These are phyloP conservation scores for Coprinopsis marcescibilis DNA, from an alignment of 768 basidiomycete species.

Conservation along the genomic window DNA sequence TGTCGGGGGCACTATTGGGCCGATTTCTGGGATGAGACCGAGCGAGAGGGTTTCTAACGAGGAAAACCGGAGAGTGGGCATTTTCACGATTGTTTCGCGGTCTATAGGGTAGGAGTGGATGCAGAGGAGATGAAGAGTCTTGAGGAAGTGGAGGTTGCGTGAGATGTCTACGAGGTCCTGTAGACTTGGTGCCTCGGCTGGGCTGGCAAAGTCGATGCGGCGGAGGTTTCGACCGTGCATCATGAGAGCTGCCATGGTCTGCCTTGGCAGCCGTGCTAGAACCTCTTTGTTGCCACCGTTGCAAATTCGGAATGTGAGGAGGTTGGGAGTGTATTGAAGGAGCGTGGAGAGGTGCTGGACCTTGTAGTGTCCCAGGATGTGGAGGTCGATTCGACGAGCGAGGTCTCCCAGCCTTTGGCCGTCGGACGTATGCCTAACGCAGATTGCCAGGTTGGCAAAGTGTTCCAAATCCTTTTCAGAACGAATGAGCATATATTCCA, in stretches of 20 bases:
- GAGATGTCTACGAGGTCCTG: slow-evolving; percentile 33
- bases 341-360: slow-evolving; percentile 28
- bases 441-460: slow-evolving; percentile 30
- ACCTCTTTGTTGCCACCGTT: slow-evolving; percentile 19
- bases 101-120: slow-evolving; percentile 30
- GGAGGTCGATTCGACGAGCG: slow-evolving; percentile 38
- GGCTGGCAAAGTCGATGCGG: slow-evolving; percentile 39
- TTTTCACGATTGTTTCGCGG: slow-evolving; percentile 12
- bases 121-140: slow-evolving; percentile 35
- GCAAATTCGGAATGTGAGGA: slow-evolving; percentile 37
- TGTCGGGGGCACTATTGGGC: slow-evolving; percentile 6
- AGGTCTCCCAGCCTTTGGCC: slow-evolving; percentile 36
- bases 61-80: slow-evolving; percentile 25
- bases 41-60: slow-evolving; percentile 37
- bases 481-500: slow-evolving; percentile 36
- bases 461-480: slow-evolving; percentile 27
- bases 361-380: slow-evolving; percentile 27
- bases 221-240: slow-evolving; percentile 31
- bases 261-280: slow-evolving; percentile 11
- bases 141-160: slow-evolving; percentile 26
- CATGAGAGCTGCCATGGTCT: slow-evolving; percentile 24
- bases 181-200: slow-evolving; percentile 37
- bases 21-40: slow-evolving; percentile 27
- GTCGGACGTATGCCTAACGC: slow-evolving; percentile 21
- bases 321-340: slow-evolving; percentile 35